Evolutionary conservation across 495 filamentous ascomycete genomes (phyloP).

Genomic region (Astrothelium subdiscretum): DNA sequence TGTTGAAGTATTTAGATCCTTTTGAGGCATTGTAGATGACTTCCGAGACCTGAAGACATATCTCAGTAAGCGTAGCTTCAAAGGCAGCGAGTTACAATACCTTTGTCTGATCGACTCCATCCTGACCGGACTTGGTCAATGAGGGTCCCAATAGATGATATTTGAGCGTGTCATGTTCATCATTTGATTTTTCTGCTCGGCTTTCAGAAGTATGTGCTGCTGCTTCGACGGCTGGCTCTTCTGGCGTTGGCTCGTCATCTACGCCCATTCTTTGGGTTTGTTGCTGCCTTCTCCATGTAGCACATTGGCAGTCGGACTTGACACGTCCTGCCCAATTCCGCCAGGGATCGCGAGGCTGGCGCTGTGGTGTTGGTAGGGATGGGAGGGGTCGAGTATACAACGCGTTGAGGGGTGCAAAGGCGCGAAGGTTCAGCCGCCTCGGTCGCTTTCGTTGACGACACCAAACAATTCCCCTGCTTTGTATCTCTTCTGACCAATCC

Average conservation of each 20-base stretch:
- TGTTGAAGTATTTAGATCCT: slow-evolving; percentile 93
- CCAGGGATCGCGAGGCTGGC: neutral
- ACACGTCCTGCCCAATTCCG: neutral
- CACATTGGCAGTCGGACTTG: neutral
- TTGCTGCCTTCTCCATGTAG: neutral
- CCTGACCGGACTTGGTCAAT: slow-evolving; percentile 87
- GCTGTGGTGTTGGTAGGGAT: neutral
- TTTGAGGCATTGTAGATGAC: slow-evolving; percentile 96
- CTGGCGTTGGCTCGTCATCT: neutral
- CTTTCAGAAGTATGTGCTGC: neutral
- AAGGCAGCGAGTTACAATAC: slow-evolving; percentile 26
- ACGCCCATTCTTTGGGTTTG: neutral
- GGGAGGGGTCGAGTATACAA: neutral
- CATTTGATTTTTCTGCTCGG: slow-evolving; percentile 1
- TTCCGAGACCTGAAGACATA: slow-evolving; percentile 54
- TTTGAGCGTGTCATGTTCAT: slow-evolving; percentile 45
- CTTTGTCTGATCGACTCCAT: slow-evolving; percentile 84
- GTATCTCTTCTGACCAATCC: neutral
- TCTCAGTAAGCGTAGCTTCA: neutral
- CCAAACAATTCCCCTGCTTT: neutral
- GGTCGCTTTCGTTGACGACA: neutral
- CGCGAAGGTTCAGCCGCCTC: neutral
- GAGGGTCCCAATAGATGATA: slow-evolving; percentile 80
- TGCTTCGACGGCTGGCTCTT: slow-evolving; percentile 1
- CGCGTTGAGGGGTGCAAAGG: neutral